Evolutionary conservation across 176 grass and related monocot species (phyloP), one percentile per base, ranked within the genome.

Genomic region (Lolium rigidum): DNA sequence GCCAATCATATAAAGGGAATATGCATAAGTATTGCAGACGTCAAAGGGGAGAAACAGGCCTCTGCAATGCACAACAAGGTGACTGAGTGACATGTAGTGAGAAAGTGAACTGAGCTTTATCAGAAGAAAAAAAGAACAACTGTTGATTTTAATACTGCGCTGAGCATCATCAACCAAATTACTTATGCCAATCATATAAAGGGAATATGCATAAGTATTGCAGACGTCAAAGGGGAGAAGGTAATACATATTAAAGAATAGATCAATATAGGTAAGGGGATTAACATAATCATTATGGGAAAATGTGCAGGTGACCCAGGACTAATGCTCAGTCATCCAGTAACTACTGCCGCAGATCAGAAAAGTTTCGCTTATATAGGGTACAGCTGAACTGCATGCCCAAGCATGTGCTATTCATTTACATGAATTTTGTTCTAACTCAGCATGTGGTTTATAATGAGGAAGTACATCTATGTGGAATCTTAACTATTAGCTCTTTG

Each of bases 51-150:
- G 26, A 82, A 84, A 89, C 86, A 75, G 93, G 96, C 41, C 90
- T 92, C 93, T 98, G 90, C 69, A 17, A 92, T 16, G 37, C 72
- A 73, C 80, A 87, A 86, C 87, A 77, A 13, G 35, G 44, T 49
- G 77, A 76, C 10, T 81, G 71, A 80, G 57, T 80, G 41, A 20
- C 13, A 84, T 73, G 60, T 71, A 52, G 72, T 43, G 69, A 92
- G 77, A 86, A 38, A 80, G 62, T 49, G 75, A 80, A 38, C 9
- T 79, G 43, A 65, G 13, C 21, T 47, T 85, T 54, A 85, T 43
- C 31, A 44, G 38, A 56, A 70, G 56, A 54, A 61, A 43, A 38
- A 11, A 44, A 17, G 3, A 80, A 46, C 43, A 25, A 20, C 12
- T 59, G 20, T 60, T 85, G 21, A 70, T 79, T 4, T 47, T 76